Base-by-base conservation (phyloP, 2,329 filamentous ascomycete genomes). In the Phialophora tarda region DNA sequence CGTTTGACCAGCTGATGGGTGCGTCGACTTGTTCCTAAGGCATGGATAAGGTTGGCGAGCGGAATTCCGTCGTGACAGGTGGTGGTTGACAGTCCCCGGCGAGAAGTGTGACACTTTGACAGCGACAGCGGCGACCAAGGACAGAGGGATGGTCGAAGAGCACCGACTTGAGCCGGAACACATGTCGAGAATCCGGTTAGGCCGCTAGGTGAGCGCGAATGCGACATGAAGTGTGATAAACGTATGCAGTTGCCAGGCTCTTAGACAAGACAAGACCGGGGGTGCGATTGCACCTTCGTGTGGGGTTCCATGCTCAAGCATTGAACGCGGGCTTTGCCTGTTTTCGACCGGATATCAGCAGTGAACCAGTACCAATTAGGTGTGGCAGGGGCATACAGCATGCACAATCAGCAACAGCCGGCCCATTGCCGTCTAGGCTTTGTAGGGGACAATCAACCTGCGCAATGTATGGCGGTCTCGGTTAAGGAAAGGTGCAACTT, bases 141-240 rank as follows among this genome's bases (percentile, higher is more conserved):
- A 23, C 30, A 28, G 41, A 50, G 28, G 38, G 4, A 50, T 26
- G 41, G 26, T 24, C 30, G 57, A 59, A 41, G 14, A 50, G 24
- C 30, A 28, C 30, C 21, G 30, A 41, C n/a, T 54, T 21, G 12
- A 59, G 17, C 41, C 14, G 32, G n/a, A 51, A 58, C 10, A 44
- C 34, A 44, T 41, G 34, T 11, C 26, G 17, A 41, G 48, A 48
- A 59, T 50, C 17, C 24, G 51, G 32, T 44, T 38, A 50, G 44
- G 54, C 54, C 34, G 53, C n/a, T 44, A 44, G 38, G 3, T 44
- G 38, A 44, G 5, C 17, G 17, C 14, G 28, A 50, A 61, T 58
- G 62, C 62, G 54, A 59, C 62, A 64, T 53, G 44, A 59, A 44
- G 10, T 59, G 62, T 64, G 62, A 58, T 64, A 38, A 51, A 14